A percentile compares a stretch with the other conserved stretches of the same genome.
These are phyloP conservation scores for Elsinoe fawcettii DNA, from an alignment of 2,329 filamentous ascomycete species.

Conservation along the genomic window DNA sequence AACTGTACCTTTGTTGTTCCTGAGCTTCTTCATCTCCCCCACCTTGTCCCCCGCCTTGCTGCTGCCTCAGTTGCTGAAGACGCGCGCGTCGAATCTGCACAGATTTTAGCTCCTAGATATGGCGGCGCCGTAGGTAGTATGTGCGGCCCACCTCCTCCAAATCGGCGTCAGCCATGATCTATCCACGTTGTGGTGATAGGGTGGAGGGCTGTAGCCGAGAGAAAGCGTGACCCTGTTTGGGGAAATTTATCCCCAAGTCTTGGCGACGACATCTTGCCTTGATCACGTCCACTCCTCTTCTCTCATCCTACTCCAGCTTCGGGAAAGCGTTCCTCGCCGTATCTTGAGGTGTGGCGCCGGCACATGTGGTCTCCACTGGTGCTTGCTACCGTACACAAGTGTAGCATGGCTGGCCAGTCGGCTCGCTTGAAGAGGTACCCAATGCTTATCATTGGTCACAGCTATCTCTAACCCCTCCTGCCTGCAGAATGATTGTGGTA, in stretches of 20 bases:
- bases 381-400: not conserved
- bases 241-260: not conserved
- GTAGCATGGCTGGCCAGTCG: not conserved
- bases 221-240: not conserved
- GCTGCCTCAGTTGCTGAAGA: conserved; percentile 82
- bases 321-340: not conserved
- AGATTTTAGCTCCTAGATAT: not conserved
- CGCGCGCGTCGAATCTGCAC: conserved; percentile 79
- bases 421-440: not conserved
- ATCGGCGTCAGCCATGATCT: conserved; percentile 56
- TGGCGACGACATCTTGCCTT: not conserved
- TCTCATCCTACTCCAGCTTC: not conserved
- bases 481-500: not conserved
- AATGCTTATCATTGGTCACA: not conserved
- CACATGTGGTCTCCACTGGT: not conserved
- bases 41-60: conserved; percentile 44
- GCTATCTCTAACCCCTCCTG: not conserved
- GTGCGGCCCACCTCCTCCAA: conserved; percentile 49
- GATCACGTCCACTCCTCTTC: not conserved
- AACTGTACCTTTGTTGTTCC: conserved; percentile 42
- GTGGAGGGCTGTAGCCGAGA: not conserved
- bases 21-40: conserved; percentile 41
- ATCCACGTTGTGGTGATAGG: not conserved
- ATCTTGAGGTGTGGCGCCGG: not conserved
- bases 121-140: not conserved